A percentile compares a stretch with the other conserved stretches of the same genome.
phyloP scores from a whole-genome alignment of 345 rosid species.

The Eucalyptus pauciflora region DNA sequence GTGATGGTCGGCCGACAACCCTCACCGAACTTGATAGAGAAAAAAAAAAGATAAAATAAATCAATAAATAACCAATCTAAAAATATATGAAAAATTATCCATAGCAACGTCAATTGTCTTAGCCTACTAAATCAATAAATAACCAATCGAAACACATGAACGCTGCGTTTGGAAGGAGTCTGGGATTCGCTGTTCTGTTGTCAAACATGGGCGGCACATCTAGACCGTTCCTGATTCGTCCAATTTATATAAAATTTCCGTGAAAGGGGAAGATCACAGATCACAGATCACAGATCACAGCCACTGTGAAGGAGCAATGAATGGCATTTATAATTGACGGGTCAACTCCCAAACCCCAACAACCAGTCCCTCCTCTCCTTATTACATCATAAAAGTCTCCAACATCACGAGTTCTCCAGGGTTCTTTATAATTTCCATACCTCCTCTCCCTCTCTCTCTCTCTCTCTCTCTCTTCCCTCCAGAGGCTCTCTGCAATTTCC shows the following conservation, averaged over 20 bases:
- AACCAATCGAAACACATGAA: not conserved
- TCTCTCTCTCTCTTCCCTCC: not conserved
- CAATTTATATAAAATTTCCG: not conserved
- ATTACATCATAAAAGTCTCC: not conserved
- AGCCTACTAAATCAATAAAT: no score
- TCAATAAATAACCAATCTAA: no score
- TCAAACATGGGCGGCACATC: not conserved
- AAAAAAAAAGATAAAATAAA: no score
- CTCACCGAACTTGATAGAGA: no score
- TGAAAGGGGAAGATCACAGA: not conserved
- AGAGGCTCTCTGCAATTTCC: not conserved
- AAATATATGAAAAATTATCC: no score
- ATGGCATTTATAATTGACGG: not conserved
- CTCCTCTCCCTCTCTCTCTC: not conserved
- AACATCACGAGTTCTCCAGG: not conserved
- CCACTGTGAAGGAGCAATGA: not conserved
- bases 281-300: not conserved
- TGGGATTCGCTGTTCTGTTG: not conserved
- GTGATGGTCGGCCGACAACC: no score
- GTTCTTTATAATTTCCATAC: not conserved
- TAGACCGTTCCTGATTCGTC: not conserved
- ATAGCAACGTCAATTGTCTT: no score
- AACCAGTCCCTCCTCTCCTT: not conserved
- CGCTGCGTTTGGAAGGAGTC: not conserved
- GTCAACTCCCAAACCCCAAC: not conserved